Conservation (phyloP, 306 rosid genomes). For the Astragalus membranaceus region DNA sequence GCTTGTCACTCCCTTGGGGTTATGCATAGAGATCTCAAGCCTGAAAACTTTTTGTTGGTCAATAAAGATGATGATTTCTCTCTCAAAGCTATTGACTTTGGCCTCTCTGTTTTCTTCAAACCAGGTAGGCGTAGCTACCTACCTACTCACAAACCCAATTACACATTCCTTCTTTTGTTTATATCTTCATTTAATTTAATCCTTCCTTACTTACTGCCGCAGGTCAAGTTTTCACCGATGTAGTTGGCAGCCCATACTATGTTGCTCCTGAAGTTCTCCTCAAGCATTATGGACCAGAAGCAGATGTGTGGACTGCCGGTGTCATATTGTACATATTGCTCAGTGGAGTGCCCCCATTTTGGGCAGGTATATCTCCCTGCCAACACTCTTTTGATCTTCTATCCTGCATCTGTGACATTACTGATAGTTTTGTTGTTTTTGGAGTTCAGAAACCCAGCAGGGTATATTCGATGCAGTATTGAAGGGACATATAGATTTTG, state of each 20-base stretch:
- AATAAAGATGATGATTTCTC: constrained; percentile 90
- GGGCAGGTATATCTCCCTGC: constrained; percentile 64
- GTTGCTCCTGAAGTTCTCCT: constrained; percentile 99
- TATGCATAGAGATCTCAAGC: constrained; percentile 94
- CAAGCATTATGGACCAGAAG: constrained; percentile 91
- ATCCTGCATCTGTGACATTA: constrained; percentile 5
- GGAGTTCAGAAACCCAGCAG: constrained; percentile 85
- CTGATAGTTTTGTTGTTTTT: constrained; percentile 36
- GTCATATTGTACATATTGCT: constrained; percentile 84
- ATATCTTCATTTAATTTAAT: constrained; percentile 2
- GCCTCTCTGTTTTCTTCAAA: constrained; percentile 93
- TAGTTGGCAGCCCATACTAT: constrained; percentile 95
- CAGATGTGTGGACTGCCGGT: constrained; percentile 96
- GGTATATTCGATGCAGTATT: constrained; percentile 92
- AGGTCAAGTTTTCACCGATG: constrained; percentile 92
- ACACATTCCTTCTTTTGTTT: background rate
- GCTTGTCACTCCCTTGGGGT: constrained; percentile 95
- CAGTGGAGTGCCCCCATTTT: constrained; percentile 93
- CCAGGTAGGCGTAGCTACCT: constrained; percentile 36
- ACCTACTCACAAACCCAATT: too few relatives aligned
- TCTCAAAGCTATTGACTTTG: constrained; percentile 94
- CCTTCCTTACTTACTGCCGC: constrained; percentile 4
- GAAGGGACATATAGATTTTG: constrained; percentile 92
- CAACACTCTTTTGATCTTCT: constrained; percentile 16
- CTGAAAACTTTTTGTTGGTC: constrained; percentile 85